Percentiles rank a stretch among this genome's conserved stretches.
These are phyloP conservation scores for Phytophthora crassamura DNA, from an alignment of 352 stramenopile genomes.

Conservation along the genomic window DNA sequence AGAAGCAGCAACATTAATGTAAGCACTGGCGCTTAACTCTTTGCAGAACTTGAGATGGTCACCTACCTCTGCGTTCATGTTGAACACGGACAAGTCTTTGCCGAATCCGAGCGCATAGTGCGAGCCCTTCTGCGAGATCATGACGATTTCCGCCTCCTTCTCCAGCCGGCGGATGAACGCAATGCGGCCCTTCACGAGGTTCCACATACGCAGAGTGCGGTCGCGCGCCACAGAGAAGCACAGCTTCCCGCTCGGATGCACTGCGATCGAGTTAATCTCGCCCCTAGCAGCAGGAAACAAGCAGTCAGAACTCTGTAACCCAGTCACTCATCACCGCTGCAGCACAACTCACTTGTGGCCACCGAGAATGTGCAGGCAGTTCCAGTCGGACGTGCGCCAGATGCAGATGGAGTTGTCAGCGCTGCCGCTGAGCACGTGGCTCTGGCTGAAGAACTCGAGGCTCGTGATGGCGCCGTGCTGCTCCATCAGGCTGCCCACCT, in stretches of 20 bases:
- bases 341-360: conserved; percentile 73
- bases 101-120: conserved; percentile 80
- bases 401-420: conserved; percentile 91
- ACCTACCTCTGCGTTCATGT: conserved; percentile 74
- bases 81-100: conserved; percentile 81
- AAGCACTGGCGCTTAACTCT: neutral
- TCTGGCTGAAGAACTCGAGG: conserved; percentile 89
- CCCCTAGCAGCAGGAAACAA: conserved; percentile 43
- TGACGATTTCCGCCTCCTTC: conserved; percentile 77
- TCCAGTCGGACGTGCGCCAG: conserved; percentile 91
- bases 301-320: neutral
- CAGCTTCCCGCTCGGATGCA: conserved; percentile 90
- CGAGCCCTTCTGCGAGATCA: conserved; percentile 77
- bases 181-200: conserved; percentile 90
- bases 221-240: conserved; percentile 87
- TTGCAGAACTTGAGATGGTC: neutral
- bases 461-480: conserved; percentile 87
- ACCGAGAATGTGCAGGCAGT: conserved; percentile 89
- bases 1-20: conserved; percentile 3
- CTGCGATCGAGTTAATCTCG: conserved; percentile 83
- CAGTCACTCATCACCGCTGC: neutral
- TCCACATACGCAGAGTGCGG: conserved; percentile 91
- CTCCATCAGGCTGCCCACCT: conserved; percentile 89
- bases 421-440: conserved; percentile 87
- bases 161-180: conserved; percentile 88